A percentile compares a stretch with the other conserved stretches of the same genome.
Conservation (phyloP, 2,329 filamentous ascomycete species). For the Cladobotryum mycophilum region DNA sequence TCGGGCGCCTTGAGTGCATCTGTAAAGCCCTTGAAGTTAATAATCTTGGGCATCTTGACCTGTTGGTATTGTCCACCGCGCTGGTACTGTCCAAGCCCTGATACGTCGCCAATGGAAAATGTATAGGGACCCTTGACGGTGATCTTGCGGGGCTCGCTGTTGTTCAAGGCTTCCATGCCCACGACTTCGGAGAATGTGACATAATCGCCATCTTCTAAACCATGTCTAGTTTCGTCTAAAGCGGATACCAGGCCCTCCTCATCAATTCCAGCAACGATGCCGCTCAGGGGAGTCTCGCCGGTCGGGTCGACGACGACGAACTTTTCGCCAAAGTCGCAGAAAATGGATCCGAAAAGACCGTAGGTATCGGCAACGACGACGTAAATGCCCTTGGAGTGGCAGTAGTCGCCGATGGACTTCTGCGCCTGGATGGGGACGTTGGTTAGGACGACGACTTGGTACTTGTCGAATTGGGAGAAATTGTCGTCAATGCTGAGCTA, state of each 20-base stretch:
- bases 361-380: conserved; percentile 83
- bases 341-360: conserved; percentile 90
- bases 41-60: conserved; percentile 95
- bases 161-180: conserved; percentile 86
- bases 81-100: conserved; percentile 77
- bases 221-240: conserved; percentile 89
- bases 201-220: conserved; percentile 91
- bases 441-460: conserved; percentile 88
- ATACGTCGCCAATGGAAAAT: conserved; percentile 93
- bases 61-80: conserved; percentile 86
- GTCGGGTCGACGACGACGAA: conserved; percentile 88
- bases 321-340: conserved; percentile 94
- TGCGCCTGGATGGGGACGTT: conserved; percentile 76
- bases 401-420: conserved; percentile 81
- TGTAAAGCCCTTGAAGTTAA: conserved; percentile 80
- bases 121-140: conserved; percentile 94
- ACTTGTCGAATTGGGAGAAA: conserved; percentile 77
- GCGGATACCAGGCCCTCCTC: conserved; percentile 88
- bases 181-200: conserved; percentile 91
- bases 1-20: conserved; percentile 80
- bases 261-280: conserved; percentile 85
- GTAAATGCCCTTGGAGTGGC: conserved; percentile 89
- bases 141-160: conserved; percentile 77
- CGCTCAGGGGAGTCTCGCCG: conserved; percentile 78
- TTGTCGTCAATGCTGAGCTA: conserved; percentile 61